Percentiles rank a stretch among this genome's conserved stretches.
phyloP scores from a whole-genome alignment of 495 filamentous ascomycete genomes.

The Aspergillus haitiensis region DNA sequence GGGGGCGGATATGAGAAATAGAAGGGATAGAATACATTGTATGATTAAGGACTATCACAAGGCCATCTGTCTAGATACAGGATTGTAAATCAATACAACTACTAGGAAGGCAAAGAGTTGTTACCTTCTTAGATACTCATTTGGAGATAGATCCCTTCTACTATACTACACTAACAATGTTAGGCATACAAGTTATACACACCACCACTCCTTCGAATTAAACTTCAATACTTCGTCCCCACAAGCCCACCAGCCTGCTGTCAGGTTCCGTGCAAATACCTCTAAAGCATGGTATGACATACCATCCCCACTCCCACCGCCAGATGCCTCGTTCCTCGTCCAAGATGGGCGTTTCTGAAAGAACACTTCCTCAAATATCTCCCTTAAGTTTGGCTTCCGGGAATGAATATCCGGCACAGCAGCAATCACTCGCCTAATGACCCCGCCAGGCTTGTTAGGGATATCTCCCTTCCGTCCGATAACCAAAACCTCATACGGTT shows the following conservation, averaged over 20 bases:
- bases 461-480: constrained; percentile 52
- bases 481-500: constrained; percentile 83
- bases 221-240: constrained; percentile 85
- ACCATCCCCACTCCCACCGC: not conserved
- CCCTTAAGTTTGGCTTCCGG: constrained; percentile 74
- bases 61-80: too few relatives aligned
- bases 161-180: not conserved
- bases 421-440: constrained; percentile 62
- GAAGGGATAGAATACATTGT: too few relatives aligned
- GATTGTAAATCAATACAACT: too few relatives aligned
- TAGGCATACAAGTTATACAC: constrained; percentile 7
- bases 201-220: constrained; percentile 71
- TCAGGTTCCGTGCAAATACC: constrained; percentile 84
- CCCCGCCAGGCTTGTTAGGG: not conserved
- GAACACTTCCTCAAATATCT: constrained; percentile 53
- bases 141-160: too few relatives aligned
- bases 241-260: constrained; percentile 86
- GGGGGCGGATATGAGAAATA: too few relatives aligned
- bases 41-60: too few relatives aligned
- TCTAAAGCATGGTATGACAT: constrained; percentile 65
- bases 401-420: constrained; percentile 91
- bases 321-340: constrained; percentile 8
- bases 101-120: too few relatives aligned
- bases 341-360: constrained; percentile 18
- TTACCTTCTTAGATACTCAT: too few relatives aligned